Evolutionary conservation across 306 rosid species (phyloP), one percentile per base, ranked within the genome.

Genomic region (Boehmeria nivea): DNA sequence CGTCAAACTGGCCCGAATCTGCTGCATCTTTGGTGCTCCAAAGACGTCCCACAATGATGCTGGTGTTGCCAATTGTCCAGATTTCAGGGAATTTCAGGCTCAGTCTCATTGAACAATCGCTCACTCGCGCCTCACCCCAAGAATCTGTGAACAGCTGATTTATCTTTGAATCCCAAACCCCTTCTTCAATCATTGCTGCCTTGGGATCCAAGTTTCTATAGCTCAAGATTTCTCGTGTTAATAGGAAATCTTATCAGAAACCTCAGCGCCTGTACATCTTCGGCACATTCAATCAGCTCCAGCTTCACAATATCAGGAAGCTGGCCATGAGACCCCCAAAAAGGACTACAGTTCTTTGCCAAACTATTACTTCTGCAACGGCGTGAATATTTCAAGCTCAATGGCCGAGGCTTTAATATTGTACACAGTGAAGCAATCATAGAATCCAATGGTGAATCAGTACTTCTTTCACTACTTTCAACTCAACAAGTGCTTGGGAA

Each of bases 71-170:
- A 21, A 83, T 78, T 62, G 88, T 78, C 88, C 83, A 71, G 38
- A 52, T 45, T 51, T 80, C 60, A 3, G 83, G 76, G 52, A 70
- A 60, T 43, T 36, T 65, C 61, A 83, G 53, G 60, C 38, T 73
- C 63, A 86, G 37, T 47, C 76, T 71, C 19, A 53, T 57, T 20
- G 84, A 83, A 49, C 95, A 86, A 61, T 83, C 76, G 18, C 73
- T 77, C 48, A 83, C 77, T 75, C 6, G 73, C 66, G 73, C 57
- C 31, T 38, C 23, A 51, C 31, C 50, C 42, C 64, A 67, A 16
- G 87, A 86, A 34, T 58, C 27, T 28, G 45, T 6, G 51, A 36
- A 16, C 3, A 81, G 40, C 19, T 43, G 59, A 51, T 78, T 63
- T 18, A 57, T 66, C 51, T 67, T 73, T 21, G 61, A 72, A 60